phyloP scores from a whole-genome alignment of 495 filamentous ascomycete species.

The Aspergillus haitiensis region DNA sequence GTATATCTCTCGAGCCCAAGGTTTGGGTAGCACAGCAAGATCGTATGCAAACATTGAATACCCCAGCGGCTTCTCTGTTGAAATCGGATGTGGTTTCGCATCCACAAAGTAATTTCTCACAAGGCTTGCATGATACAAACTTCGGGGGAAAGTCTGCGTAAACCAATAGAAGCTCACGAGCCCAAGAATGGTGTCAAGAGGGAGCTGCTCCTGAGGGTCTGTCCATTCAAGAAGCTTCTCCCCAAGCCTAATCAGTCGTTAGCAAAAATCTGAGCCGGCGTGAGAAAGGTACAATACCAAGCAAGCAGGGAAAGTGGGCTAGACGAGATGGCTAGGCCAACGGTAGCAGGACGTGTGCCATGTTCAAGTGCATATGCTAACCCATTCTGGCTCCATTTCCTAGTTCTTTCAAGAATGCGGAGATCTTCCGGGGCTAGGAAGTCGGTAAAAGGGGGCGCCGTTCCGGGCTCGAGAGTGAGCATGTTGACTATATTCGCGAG shows the following conservation, averaged over 20 bases:
- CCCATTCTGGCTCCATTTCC: conserved; percentile 29
- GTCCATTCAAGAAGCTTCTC: conserved; percentile 68
- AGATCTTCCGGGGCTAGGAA: conserved; percentile 33
- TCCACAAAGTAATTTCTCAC: conserved; percentile 32
- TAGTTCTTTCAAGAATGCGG: conserved; percentile 20
- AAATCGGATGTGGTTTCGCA: conserved; percentile 30
- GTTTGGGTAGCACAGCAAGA: conserved; percentile 45
- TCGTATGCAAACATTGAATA: conserved; percentile 60
- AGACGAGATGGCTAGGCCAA: conserved; percentile 56
- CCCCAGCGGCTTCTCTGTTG: conserved; percentile 53
- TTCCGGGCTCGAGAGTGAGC: conserved; percentile 54
- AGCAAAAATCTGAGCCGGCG: too few species aligned
- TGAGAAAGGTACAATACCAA: conserved; percentile 58
- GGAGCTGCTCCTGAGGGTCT: conserved; percentile 45
- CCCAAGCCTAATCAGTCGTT: conserved; percentile 49
- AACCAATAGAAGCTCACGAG: conserved; percentile 64
- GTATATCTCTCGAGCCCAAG: conserved; percentile 47
- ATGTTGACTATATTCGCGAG: conserved; percentile 40
- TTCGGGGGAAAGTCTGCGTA: conserved; percentile 55
- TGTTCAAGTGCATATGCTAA: conserved; percentile 57
- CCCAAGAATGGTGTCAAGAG: conserved; percentile 56
- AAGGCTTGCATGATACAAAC: conserved; percentile 54
- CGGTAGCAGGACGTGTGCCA: conserved; percentile 58
- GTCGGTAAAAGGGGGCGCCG: conserved; percentile 43
- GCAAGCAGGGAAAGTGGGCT: conserved; percentile 63